A percentile compares a stretch with the other conserved stretches of the same genome.
phyloP scores from a whole-genome alignment of 495 filamentous ascomycete species.

The Glarea lozoyensis region DNA sequence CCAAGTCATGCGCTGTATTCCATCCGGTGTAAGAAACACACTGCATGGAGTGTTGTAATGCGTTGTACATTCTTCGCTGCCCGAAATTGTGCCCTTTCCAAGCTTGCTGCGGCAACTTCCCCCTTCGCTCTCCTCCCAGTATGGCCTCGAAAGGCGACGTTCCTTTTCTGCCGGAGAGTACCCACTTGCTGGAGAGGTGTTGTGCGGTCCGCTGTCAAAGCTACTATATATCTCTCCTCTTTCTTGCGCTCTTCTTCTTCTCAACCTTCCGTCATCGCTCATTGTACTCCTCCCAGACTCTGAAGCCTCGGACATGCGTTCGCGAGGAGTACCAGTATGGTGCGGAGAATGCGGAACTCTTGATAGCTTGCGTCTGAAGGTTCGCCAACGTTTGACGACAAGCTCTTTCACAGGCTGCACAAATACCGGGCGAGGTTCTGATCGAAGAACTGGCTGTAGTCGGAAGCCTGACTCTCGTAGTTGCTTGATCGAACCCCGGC shows the following conservation, averaged over 20 bases:
- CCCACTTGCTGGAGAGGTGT: conserved; percentile 12
- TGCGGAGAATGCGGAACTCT: conserved; percentile 7
- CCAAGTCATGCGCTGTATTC: too few species aligned
- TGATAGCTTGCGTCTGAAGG: conserved; percentile 11
- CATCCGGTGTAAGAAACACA: too few species aligned
- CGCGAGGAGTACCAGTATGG: conserved; percentile 1
- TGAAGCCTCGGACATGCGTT: neutral
- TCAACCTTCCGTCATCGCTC: conserved; percentile 9
- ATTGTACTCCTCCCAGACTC: conserved; percentile 4
- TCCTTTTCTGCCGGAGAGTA: neutral
- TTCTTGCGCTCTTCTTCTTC: conserved; percentile 14
- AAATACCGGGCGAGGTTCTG: conserved; percentile 20
- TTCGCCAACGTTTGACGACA: conserved; percentile 18
- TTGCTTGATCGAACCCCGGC: too few species aligned
- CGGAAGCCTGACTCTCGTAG: conserved; percentile 4
- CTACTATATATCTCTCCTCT: conserved; percentile 16
- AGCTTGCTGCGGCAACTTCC: too few species aligned
- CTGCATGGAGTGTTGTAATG: too few species aligned
- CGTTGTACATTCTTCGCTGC: too few species aligned
- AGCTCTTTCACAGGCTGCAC: conserved; percentile 22
- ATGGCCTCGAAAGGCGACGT: neutral
- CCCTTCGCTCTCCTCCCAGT: neutral
- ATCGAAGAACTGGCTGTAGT: conserved; percentile 12
- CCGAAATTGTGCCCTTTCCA: too few species aligned
- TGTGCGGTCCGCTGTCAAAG: conserved; percentile 12